Percentiles rank a stretch among this genome's conserved stretches.
phyloP scores from a whole-genome alignment of 2,329 filamentous ascomycete genomes.

The Pyrenochaeta sp. region DNA sequence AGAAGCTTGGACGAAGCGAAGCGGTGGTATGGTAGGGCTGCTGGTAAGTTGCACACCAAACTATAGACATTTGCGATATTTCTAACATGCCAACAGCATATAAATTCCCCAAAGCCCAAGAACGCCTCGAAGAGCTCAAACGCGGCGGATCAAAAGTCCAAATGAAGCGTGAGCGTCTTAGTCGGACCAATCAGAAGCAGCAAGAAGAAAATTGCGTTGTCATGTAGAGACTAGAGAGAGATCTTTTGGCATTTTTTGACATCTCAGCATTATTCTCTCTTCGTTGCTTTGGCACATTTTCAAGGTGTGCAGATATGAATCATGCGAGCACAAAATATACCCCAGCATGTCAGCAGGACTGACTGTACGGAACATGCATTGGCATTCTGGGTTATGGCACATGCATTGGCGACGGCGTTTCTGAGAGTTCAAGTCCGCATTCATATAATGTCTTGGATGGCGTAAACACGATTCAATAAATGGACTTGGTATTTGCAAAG shows the following conservation, averaged over 20 bases:
- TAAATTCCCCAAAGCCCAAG: conserved; percentile 91
- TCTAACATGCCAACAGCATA: conserved; percentile 68
- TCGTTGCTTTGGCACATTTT: too few relatives aligned
- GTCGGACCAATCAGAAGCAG: conserved; percentile 80
- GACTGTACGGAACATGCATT: neutral
- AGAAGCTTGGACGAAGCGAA: conserved; percentile 93
- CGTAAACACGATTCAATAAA: neutral
- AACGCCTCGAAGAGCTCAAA: conserved; percentile 91
- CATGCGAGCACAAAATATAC: too few relatives aligned
- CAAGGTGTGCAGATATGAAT: too few relatives aligned
- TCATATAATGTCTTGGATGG: too few relatives aligned
- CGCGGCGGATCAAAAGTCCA: conserved; percentile 75
- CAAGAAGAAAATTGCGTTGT: conserved; percentile 88
- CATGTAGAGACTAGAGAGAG: conserved; percentile 68
- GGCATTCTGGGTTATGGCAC: neutral
- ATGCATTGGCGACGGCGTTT: neutral
- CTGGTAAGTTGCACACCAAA: conserved; percentile 71
- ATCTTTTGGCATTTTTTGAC: neutral
- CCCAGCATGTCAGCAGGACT: neutral
- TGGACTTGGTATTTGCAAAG: neutral
- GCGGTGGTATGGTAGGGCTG: conserved; percentile 97
- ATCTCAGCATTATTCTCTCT: too few relatives aligned
- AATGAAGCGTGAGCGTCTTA: conserved; percentile 79
- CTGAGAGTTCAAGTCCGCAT: neutral
- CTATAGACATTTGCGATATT: neutral